phyloP scores from a whole-genome alignment of 805 yeast genomes.

The Starmerella gropengiesseri region DNA sequence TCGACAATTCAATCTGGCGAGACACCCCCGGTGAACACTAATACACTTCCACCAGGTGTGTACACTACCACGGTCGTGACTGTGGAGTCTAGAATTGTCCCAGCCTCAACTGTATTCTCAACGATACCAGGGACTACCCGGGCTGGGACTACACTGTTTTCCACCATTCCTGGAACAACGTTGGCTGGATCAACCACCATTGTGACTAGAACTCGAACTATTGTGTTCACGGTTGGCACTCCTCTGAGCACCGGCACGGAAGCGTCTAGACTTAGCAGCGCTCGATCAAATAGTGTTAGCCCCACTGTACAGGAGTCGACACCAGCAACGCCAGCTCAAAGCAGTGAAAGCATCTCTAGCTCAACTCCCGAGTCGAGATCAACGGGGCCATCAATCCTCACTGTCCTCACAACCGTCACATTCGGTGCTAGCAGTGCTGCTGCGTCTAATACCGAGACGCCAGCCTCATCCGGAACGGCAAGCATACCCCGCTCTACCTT shows the following conservation, averaged over 20 bases:
- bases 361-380: not conserved
- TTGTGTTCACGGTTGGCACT: conserved; percentile 11
- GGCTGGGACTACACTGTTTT: conserved; percentile 22
- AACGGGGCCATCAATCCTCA: conserved; percentile 3
- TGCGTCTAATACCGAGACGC: too few species aligned
- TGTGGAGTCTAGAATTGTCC: conserved; percentile 2
- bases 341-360: not conserved
- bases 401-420: conserved; percentile 2
- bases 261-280: not conserved
- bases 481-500: too few species aligned
- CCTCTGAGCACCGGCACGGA: conserved; percentile 3
- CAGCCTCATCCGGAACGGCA: too few species aligned
- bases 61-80: conserved; percentile 3
- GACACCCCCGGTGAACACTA: conserved; percentile 5
- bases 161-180: conserved; percentile 20
- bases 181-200: conserved; percentile 9
- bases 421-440: too few species aligned
- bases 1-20: not conserved
- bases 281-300: not conserved
- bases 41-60: conserved; percentile 11
- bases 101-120: conserved; percentile 9
- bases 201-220: conserved; percentile 3
- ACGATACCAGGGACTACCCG: conserved; percentile 15
- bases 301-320: not conserved
- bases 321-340: not conserved